Conservation (phyloP, 495 filamentous ascomycete genomes). For the Neurospora sp. region DNA sequence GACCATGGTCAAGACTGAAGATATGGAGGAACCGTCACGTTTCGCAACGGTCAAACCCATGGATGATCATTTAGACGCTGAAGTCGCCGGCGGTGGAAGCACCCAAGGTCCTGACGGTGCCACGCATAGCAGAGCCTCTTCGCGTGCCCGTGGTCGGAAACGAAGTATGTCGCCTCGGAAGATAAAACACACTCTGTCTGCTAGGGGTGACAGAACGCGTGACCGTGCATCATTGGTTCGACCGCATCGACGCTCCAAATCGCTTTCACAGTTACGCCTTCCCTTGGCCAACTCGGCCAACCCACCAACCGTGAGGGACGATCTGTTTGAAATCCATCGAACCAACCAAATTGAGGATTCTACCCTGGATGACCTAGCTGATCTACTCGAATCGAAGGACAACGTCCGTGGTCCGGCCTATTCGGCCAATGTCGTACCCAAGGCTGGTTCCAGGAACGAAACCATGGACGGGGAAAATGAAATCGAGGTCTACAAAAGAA, state of each 20-base stretch:
- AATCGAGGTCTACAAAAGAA: slow-evolving; percentile 43
- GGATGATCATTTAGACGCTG: background rate
- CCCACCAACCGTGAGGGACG: slow-evolving; percentile 38
- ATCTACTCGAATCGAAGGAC: slow-evolving; percentile 21
- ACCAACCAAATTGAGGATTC: slow-evolving; percentile 43
- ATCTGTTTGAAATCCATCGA: slow-evolving; percentile 37
- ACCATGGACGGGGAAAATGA: slow-evolving; percentile 31
- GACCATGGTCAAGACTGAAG: slow-evolving; percentile 30
- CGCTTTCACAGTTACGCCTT: slow-evolving; percentile 23
- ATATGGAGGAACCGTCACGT: slow-evolving; percentile 2
- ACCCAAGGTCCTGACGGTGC: background rate
- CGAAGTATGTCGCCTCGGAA: background rate
- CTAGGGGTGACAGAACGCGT: slow-evolving; percentile 7
- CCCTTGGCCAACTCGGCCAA: slow-evolving; percentile 38
- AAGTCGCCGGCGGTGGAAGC: background rate
- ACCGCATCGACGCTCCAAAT: slow-evolving; percentile 20
- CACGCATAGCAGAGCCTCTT: background rate
- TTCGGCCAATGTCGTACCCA: background rate
- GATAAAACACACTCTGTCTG: slow-evolving; percentile 9
- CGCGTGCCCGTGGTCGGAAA: slow-evolving; percentile 1
- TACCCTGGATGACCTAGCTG: slow-evolving; percentile 40
- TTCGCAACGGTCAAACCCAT: background rate
- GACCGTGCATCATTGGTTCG: slow-evolving; percentile 20
- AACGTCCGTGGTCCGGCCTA: background rate
- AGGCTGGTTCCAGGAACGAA: background rate